phyloP scores from a whole-genome alignment of 2,329 filamentous ascomycete species.

The Colletotrichum musae region DNA sequence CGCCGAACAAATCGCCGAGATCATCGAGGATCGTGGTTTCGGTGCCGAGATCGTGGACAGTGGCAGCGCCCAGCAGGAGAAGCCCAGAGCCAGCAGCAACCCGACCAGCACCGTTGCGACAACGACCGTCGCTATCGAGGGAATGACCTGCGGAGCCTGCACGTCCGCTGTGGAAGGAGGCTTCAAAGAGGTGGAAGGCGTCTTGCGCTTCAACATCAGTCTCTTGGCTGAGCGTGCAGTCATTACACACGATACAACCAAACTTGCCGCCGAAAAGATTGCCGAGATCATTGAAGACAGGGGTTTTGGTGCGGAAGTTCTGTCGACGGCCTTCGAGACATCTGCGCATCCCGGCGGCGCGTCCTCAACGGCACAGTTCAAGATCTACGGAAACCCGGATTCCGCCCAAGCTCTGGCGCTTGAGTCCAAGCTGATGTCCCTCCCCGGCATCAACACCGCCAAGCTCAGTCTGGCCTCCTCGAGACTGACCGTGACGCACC shows the following conservation, averaged over 20 bases:
- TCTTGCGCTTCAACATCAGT: conserved; percentile 94
- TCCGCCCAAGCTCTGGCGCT: conserved; percentile 79
- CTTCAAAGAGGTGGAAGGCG: conserved; percentile 82
- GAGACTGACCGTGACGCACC: conserved; percentile 80
- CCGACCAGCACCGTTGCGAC: conserved; percentile 67
- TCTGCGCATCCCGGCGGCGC: conserved; percentile 54
- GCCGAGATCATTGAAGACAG: conserved; percentile 88
- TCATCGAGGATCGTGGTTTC: conserved; percentile 82
- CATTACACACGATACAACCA: conserved; percentile 83
- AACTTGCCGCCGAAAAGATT: conserved; percentile 81
- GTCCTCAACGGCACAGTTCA: conserved; percentile 80
- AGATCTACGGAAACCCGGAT: conserved; percentile 84
- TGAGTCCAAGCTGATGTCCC: conserved; percentile 75
- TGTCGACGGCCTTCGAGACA: conserved; percentile 79
- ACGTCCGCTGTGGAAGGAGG: conserved; percentile 91
- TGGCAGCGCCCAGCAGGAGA: conserved; percentile 46
- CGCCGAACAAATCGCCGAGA: conserved; percentile 69
- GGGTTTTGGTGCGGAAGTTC: conserved; percentile 87
- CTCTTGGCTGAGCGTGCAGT: conserved; percentile 93
- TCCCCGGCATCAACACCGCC: conserved; percentile 82
- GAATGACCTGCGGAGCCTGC: conserved; percentile 98
- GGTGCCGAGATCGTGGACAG: conserved; percentile 81
- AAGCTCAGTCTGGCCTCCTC: conserved; percentile 81
- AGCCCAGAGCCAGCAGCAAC: conserved; percentile 47
- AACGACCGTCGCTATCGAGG: conserved; percentile 91